These are phyloP conservation scores for Stagonosporopsis vannaccii DNA, from an alignment of 2,329 filamentous ascomycete genomes.

Conservation along the genomic window DNA sequence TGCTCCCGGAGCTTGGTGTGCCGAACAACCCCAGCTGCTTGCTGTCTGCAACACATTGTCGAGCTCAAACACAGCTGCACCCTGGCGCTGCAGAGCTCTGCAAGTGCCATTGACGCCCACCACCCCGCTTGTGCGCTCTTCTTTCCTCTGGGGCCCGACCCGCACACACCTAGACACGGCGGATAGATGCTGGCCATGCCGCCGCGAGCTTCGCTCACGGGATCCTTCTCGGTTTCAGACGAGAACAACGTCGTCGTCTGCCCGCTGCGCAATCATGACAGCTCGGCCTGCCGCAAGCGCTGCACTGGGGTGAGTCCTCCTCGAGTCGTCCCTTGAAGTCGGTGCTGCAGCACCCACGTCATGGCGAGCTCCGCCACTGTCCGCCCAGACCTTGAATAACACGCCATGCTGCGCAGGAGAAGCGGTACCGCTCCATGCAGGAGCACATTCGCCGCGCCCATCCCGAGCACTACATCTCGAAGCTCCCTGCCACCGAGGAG, in stretches of 20 bases:
- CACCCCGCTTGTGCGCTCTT: conserved; percentile 1
- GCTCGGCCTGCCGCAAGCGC: conserved; percentile 94
- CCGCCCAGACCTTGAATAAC: conserved; percentile 35
- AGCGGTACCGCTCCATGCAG: conserved; percentile 97
- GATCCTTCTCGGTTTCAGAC: conserved; percentile 91
- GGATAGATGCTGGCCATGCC: conserved; percentile 73
- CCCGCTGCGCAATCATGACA: conserved; percentile 93
- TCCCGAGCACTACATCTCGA: conserved; percentile 95
- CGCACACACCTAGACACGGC: conserved; percentile 12
- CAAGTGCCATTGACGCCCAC: conserved; percentile 21
- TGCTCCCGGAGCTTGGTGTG: conserved; percentile 17
- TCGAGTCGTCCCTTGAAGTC: conserved; percentile 17
- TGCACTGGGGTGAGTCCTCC: conserved; percentile 89
- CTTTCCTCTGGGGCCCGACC: conserved; percentile 6
- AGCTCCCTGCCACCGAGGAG: conserved; percentile 94
- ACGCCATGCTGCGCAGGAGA: conserved; percentile 69
- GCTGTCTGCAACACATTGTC: conserved; percentile 8
- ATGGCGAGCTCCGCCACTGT: conserved; percentile 23
- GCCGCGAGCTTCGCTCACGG: conserved; percentile 83
- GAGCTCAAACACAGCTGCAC: conserved; percentile 16
- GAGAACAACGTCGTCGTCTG: conserved; percentile 96
- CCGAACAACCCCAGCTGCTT: conserved; percentile 16
- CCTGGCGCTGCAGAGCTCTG: conserved; percentile 13
- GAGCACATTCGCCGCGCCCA: conserved; percentile 98
- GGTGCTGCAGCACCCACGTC: conserved; percentile 26